Evolutionary conservation across 345 rosid species (phyloP).

Genomic region (Noccaea bulbosa): DNA sequence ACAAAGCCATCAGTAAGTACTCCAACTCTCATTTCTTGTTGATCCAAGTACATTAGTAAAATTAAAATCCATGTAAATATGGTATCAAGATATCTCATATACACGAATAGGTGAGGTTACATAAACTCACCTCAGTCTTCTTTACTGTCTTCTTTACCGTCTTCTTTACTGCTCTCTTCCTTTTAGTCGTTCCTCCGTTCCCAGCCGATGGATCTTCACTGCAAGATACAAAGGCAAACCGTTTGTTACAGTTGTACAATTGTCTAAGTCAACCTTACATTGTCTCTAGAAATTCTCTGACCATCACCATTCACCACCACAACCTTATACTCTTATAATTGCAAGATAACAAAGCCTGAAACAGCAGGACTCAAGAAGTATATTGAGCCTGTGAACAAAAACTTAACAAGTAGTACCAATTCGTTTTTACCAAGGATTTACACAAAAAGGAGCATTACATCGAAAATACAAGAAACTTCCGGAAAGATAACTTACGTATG

Average conservation of each 20-base stretch:
- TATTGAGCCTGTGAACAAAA: neutral
- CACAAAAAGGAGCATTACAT: neutral
- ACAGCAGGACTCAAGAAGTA: slow-evolving; percentile 2
- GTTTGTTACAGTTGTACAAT: slow-evolving; percentile 1
- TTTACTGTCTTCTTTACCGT: neutral
- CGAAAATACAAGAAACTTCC: neutral
- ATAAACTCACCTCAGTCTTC: slow-evolving; percentile 33
- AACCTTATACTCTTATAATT: neutral
- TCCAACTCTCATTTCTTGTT: neutral
- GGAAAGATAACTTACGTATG: slow-evolving; percentile 31
- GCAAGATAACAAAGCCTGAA: neutral
- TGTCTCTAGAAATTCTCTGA: neutral
- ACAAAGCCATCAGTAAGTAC: slow-evolving; percentile 10
- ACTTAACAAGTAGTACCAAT: neutral
- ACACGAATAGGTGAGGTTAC: neutral
- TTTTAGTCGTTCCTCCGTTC: neutral
- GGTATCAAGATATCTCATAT: neutral
- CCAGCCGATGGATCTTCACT: slow-evolving; percentile 25
- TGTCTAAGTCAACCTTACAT: neutral
- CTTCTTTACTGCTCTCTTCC: slow-evolving; percentile 1
- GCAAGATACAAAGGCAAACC: slow-evolving; percentile 5
- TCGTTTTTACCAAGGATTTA: slow-evolving; percentile 8
- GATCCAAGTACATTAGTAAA: neutral
- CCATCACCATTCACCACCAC: neutral
- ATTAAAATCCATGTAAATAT: neutral